Percentiles rank a stretch among this genome's conserved stretches.
Conservation (phyloP, 129 eudicot genomes). For the Ambrosia artemisiifolia region DNA sequence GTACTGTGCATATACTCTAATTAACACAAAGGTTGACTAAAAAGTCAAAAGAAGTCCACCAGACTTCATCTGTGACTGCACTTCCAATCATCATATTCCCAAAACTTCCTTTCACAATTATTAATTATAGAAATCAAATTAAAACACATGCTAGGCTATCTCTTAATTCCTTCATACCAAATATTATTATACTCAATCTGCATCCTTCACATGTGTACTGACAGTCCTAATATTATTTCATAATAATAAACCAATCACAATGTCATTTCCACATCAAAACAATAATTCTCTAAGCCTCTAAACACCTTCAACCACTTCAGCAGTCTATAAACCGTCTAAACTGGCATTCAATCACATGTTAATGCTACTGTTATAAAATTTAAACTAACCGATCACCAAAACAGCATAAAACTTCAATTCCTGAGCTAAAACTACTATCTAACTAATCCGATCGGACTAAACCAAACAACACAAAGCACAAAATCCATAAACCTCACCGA, state of each 20-base stretch:
- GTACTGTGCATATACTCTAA: neutral
- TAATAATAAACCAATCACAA: constrained; percentile 2
- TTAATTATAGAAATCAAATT: constrained; percentile 3
- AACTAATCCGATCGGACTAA: constrained; percentile 1
- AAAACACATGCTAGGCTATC: constrained; percentile 2
- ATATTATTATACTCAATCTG: neutral
- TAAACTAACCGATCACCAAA: neutral
- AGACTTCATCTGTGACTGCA: neutral
- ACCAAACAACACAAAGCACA: neutral
- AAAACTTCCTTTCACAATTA: neutral
- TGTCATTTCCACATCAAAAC: constrained; percentile 3
- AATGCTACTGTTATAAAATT: constrained; percentile 1
- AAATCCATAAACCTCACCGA: neutral
- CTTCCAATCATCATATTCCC: neutral
- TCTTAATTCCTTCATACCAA: constrained; percentile 12
- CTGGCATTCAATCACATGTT: neutral
- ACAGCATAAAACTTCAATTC: neutral
- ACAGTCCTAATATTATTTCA: neutral
- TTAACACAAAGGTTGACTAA: neutral
- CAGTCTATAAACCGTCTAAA: neutral
- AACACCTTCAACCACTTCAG: neutral
- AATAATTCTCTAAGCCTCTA: neutral
- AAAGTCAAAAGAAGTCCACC: neutral
- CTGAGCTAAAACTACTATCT: neutral
- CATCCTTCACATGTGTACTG: constrained; percentile 14